phyloP scores from a whole-genome alignment of 352 stramenopile genomes.

The Saprolegnia diclina region DNA sequence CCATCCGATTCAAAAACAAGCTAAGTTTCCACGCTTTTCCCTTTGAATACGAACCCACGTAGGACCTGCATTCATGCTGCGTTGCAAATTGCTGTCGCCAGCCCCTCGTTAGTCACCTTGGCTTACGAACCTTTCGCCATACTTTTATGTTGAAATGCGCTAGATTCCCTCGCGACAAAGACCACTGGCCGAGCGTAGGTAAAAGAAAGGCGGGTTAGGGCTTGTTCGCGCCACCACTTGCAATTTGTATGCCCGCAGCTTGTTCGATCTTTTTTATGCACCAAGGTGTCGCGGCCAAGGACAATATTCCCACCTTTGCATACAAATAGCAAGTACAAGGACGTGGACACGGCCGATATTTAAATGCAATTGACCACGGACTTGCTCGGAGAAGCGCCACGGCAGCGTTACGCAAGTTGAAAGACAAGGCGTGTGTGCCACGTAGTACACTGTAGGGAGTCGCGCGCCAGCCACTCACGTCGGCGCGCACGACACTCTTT shows the following conservation, averaged over 20 bases:
- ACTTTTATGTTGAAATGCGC: background rate
- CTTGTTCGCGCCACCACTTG: background rate
- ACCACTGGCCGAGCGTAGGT: background rate
- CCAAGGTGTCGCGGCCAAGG: background rate
- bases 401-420: background rate
- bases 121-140: constrained; percentile 13
- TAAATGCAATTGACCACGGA: background rate
- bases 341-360: background rate
- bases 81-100: constrained; percentile 5
- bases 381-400: constrained; percentile 8
- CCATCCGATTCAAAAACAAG: background rate
- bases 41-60: background rate
- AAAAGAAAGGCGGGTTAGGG: constrained; percentile 18
- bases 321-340: background rate
- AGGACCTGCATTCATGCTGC: background rate
- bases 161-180: background rate
- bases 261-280: constrained; percentile 2
- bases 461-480: background rate
- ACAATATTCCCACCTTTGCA: background rate
- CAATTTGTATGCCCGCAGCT: background rate
- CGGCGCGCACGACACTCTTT: background rate
- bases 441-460: constrained; percentile 13
- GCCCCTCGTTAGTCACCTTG: constrained; percentile 28
- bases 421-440: constrained; percentile 12
- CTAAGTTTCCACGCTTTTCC: background rate